These are phyloP conservation scores for Crucihimalaya himalaica DNA, from an alignment of 345 rosid species.

Conservation along the genomic window DNA sequence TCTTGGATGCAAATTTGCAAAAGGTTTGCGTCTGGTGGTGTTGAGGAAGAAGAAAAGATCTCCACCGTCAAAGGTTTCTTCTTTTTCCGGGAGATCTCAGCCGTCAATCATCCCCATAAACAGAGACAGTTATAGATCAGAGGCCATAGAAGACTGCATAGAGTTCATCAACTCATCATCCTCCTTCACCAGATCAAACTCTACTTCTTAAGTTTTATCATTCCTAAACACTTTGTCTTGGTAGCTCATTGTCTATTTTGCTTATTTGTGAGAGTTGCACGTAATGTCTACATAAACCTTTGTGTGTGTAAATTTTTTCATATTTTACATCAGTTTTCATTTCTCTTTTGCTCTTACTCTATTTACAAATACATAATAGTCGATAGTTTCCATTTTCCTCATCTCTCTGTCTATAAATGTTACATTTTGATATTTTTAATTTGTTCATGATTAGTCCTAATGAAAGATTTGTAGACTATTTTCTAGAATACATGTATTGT, in stretches of 20 bases:
- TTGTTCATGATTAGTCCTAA: neutral
- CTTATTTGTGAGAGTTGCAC: constrained; percentile 2
- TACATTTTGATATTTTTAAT: neutral
- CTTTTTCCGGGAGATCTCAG: constrained; percentile 47
- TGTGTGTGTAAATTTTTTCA: neutral
- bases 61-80: constrained; percentile 39
- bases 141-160: constrained; percentile 84
- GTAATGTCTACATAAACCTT: constrained; percentile 9
- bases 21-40: constrained; percentile 49
- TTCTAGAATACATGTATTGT: neutral
- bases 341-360: neutral
- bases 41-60: constrained; percentile 46
- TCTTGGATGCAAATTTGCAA: constrained; percentile 52
- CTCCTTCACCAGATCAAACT: constrained; percentile 58
- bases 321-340: neutral
- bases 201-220: constrained; percentile 39
- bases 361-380: neutral
- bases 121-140: constrained; percentile 58
- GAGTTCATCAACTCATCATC: constrained; percentile 77
- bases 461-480: no score
- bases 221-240: neutral
- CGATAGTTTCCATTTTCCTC: neutral
- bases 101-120: constrained; percentile 45
- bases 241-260: neutral
- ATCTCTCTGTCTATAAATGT: neutral